A percentile compares a stretch with the other conserved stretches of the same genome.
These are phyloP conservation scores for Phytophthora meadii DNA, from an alignment of 352 stramenopile species.

Conservation along the genomic window DNA sequence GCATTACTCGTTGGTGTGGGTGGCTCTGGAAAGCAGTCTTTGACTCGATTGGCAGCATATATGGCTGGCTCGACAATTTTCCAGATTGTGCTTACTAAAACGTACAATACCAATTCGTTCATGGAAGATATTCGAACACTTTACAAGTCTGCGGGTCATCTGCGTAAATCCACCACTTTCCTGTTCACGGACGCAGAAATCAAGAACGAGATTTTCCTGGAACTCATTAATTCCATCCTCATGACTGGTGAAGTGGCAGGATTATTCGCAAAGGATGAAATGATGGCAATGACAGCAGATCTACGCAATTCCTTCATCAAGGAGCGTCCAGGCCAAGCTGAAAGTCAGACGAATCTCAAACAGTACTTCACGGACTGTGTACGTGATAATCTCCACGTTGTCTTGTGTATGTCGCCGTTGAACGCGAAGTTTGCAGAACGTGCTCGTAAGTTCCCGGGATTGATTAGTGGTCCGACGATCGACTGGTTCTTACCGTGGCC, in stretches of 20 bases:
- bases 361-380: constrained; percentile 99
- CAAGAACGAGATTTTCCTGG: constrained; percentile 99
- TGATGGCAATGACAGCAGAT: constrained; percentile 99
- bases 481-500: constrained; percentile 99
- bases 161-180: constrained; percentile 97
- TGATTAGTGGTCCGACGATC: constrained; percentile 98
- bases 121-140: constrained; percentile 97
- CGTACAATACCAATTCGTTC: constrained; percentile 97
- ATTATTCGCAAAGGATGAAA: constrained; percentile 99
- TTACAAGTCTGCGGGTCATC: constrained; percentile 97
- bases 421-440: constrained; percentile 98
- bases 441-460: constrained; percentile 96
- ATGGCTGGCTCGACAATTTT: constrained; percentile 97
- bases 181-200: constrained; percentile 99
- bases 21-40: constrained; percentile 97
- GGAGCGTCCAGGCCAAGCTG: constrained; percentile 93
- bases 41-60: constrained; percentile 96
- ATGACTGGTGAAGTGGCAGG: constrained; percentile 99
- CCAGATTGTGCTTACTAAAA: constrained; percentile 98
- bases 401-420: constrained; percentile 99
- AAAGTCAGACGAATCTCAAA: constrained; percentile 97
- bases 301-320: constrained; percentile 95
- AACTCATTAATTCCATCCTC: constrained; percentile 98
- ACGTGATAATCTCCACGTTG: constrained; percentile 98
- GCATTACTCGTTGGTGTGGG: constrained; percentile 97